Conservation (phyloP, 2,329 filamentous ascomycete species). For the Xylaria sp. region DNA sequence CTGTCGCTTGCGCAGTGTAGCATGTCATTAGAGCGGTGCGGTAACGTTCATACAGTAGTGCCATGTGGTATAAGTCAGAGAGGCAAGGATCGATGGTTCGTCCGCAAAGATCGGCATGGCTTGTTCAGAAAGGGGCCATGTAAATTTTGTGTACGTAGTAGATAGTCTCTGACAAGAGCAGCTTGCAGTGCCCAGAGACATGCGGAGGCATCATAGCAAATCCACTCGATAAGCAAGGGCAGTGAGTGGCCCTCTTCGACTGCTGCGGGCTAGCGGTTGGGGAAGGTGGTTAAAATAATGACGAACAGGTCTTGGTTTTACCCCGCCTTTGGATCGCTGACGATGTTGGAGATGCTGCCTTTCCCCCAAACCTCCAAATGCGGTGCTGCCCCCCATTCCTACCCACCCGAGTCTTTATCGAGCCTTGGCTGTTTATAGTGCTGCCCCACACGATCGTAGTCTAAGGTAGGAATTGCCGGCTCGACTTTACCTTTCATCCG, state of each 20-base stretch:
- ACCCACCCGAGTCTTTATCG: constrained; percentile 16
- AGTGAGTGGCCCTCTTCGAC: constrained; percentile 9
- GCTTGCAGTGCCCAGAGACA: background rate
- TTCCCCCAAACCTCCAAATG: constrained; percentile 5
- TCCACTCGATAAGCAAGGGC: constrained; percentile 16
- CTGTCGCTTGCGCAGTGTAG: constrained; percentile 6
- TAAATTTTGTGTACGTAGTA: too few relatives aligned
- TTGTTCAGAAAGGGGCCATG: background rate
- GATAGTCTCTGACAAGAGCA: constrained; percentile 11
- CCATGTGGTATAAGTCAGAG: background rate
- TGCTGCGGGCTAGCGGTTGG: constrained; percentile 20
- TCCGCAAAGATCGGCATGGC: constrained; percentile 12
- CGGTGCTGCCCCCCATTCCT: constrained; percentile 3
- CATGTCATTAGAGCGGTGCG: background rate
- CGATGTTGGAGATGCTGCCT: constrained; percentile 33
- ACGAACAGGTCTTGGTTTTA: constrained; percentile 12
- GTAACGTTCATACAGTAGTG: background rate
- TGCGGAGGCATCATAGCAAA: background rate
- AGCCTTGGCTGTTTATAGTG: background rate
- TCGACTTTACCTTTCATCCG: constrained; percentile 3
- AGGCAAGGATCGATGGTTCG: constrained; percentile 10
- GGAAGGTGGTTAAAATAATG: constrained; percentile 35
- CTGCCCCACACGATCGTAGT: constrained; percentile 13
- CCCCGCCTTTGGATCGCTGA: constrained; percentile 29
- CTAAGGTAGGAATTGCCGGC: background rate